phyloP scores from a whole-genome alignment of 768 basidiomycete species.

The Agrocybe pediades region DNA sequence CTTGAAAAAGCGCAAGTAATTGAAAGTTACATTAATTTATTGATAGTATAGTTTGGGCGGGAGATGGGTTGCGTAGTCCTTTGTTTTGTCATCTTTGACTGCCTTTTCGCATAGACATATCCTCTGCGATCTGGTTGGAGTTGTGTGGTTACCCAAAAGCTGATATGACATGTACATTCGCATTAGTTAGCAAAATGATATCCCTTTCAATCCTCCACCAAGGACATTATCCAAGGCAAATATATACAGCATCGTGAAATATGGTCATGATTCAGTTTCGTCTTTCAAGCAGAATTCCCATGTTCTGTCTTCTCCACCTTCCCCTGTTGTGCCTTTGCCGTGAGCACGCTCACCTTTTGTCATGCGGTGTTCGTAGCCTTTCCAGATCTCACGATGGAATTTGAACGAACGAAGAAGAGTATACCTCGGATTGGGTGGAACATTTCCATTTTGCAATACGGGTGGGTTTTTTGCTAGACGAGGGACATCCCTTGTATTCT shows the following conservation, averaged over 20 bases:
- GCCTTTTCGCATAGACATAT: slow-evolving; percentile 5
- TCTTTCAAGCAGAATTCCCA: slow-evolving; percentile 79
- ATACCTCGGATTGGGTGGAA: slow-evolving; percentile 66
- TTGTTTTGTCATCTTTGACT: slow-evolving; percentile 14
- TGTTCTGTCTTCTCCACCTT: slow-evolving; percentile 78
- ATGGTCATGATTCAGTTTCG: too few relatives aligned
- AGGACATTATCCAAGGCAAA: too few relatives aligned
- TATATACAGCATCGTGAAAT: too few relatives aligned
- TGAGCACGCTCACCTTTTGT: slow-evolving; percentile 83
- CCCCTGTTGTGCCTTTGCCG: slow-evolving; percentile 66
- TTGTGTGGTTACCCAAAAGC: slow-evolving; percentile 15
- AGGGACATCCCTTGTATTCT: slow-evolving; percentile 65
- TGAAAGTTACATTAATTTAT: slow-evolving; percentile 21
- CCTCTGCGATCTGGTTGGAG: neutral
- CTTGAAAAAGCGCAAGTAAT: slow-evolving; percentile 70
- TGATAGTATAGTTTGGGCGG: slow-evolving; percentile 8
- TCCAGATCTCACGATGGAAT: slow-evolving; percentile 72
- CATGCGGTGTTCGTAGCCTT: slow-evolving; percentile 92
- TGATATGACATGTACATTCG: slow-evolving; percentile 7
- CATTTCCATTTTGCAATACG: slow-evolving; percentile 43
- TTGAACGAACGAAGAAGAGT: slow-evolving; percentile 75
- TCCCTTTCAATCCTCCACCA: too few relatives aligned
- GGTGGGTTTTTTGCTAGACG: slow-evolving; percentile 77
- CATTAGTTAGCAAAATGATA: slow-evolving; percentile 1
- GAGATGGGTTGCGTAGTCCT: slow-evolving; percentile 13